phyloP scores from a whole-genome alignment of 2,329 filamentous ascomycete genomes.

The Cryphonectria radicalis region DNA sequence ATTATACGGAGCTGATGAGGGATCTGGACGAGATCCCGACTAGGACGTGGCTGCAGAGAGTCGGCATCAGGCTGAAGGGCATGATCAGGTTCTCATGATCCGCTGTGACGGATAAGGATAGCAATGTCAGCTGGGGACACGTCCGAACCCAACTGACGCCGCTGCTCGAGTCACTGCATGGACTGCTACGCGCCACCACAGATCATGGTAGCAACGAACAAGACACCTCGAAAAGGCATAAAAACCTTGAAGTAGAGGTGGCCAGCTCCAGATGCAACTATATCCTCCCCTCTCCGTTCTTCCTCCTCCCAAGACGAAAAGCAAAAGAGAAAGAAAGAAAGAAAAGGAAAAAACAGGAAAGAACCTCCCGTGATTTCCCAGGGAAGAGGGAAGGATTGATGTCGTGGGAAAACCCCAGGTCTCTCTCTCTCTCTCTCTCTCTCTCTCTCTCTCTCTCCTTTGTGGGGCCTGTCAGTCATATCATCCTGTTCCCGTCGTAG shows the following conservation, averaged over 20 bases:
- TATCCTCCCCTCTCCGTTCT: background rate
- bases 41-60: constrained; percentile 56
- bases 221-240: background rate
- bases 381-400: background rate
- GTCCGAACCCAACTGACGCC: background rate
- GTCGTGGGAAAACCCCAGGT: background rate
- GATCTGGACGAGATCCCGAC: constrained; percentile 68
- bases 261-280: background rate
- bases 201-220: background rate
- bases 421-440: too few relatives aligned
- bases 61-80: constrained; percentile 60
- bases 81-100: constrained; percentile 60
- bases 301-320: background rate
- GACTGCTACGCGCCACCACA: background rate
- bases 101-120: background rate
- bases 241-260: background rate
- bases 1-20: constrained; percentile 63
- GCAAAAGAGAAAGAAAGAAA: too few relatives aligned
- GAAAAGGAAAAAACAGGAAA: too few relatives aligned
- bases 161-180: background rate
- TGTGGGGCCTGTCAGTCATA: too few relatives aligned
- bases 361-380: too few relatives aligned
- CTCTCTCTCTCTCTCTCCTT: too few relatives aligned
- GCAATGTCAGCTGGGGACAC: background rate
- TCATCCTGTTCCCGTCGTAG: too few relatives aligned